These are phyloP conservation scores for Xerocomellus dryophilus DNA, from an alignment of 768 basidiomycete species.

Conservation along the genomic window DNA sequence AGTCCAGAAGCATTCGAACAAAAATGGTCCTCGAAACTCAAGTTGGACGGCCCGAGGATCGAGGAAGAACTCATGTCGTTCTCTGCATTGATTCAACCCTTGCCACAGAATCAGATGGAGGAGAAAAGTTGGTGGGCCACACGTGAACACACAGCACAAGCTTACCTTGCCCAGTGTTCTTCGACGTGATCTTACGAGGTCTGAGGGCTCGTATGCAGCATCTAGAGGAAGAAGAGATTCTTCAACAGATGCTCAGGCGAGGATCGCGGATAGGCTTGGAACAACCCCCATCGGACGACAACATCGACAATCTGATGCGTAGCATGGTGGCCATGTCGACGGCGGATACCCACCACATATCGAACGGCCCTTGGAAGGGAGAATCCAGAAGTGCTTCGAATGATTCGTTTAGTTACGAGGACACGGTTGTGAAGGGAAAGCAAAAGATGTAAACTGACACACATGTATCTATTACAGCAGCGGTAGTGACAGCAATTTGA, in stretches of 20 bases:
- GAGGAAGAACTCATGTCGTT: slow-evolving; percentile 37
- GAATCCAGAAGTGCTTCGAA: slow-evolving; percentile 2
- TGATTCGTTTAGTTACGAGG: slow-evolving; percentile 23
- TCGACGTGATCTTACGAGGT: slow-evolving; percentile 37
- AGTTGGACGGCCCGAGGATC: slow-evolving; percentile 34
- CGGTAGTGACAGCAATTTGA: background rate
- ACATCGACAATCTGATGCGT: slow-evolving; percentile 41
- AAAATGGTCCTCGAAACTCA: slow-evolving; percentile 35
- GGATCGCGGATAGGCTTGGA: slow-evolving; percentile 37
- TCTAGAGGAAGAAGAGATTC: slow-evolving; percentile 44
- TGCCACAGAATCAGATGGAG: slow-evolving; percentile 32
- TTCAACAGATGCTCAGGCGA: slow-evolving; percentile 39
- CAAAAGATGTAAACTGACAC: slow-evolving; percentile 16
- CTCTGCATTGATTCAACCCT: slow-evolving; percentile 33
- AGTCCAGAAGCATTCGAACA: slow-evolving; percentile 36
- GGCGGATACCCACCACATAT: slow-evolving; percentile 10
- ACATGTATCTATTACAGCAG: background rate
- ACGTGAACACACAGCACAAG: background rate
- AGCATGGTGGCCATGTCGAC: slow-evolving; percentile 37
- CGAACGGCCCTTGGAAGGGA: slow-evolving; percentile 33
- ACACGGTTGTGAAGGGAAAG: slow-evolving; percentile 29
- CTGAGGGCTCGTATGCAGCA: slow-evolving; percentile 37
- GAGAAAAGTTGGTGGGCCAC: slow-evolving; percentile 37
- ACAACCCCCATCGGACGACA: slow-evolving; percentile 34
- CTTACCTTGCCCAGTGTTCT: slow-evolving; percentile 30